These are phyloP conservation scores for Colletotrichum sublineola DNA, from an alignment of 2,329 filamentous ascomycete genomes.

Conservation along the genomic window DNA sequence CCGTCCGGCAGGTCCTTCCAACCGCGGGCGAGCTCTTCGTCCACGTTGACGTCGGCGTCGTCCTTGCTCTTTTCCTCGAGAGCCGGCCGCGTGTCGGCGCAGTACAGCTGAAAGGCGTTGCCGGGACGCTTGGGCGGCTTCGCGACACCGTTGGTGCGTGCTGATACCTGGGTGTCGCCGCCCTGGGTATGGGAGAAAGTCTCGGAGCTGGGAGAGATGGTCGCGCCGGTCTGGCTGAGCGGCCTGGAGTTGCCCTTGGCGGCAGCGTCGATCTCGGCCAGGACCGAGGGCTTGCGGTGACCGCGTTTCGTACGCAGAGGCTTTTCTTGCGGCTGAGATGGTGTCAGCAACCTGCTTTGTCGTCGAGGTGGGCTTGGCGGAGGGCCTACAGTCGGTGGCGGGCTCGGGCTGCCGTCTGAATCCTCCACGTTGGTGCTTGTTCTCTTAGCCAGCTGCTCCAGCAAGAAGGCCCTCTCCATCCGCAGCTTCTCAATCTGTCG, in stretches of 20 bases:
- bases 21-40: slow-evolving; percentile 67
- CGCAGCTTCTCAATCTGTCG: slow-evolving; percentile 93
- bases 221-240: slow-evolving; percentile 61
- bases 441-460: slow-evolving; percentile 80
- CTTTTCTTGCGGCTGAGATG: slow-evolving; percentile 79
- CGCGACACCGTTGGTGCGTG: slow-evolving; percentile 56
- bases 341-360: slow-evolving; percentile 43
- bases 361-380: slow-evolving; percentile 42
- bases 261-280: slow-evolving; percentile 58
- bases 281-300: slow-evolving; percentile 71
- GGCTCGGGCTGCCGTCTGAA: slow-evolving; percentile 82
- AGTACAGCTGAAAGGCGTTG: slow-evolving; percentile 69
- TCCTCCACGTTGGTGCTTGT: slow-evolving; percentile 82
- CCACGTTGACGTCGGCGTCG: slow-evolving; percentile 54
- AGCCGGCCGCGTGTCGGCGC: slow-evolving; percentile 61
- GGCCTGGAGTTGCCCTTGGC: slow-evolving; percentile 56
- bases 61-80: slow-evolving; percentile 61
- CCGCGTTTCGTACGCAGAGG: slow-evolving; percentile 81
- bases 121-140: slow-evolving; percentile 59
- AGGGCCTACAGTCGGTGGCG: slow-evolving; percentile 78
- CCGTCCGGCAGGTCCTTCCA: slow-evolving; percentile 67
- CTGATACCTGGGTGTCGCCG: slow-evolving; percentile 50
- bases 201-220: slow-evolving; percentile 65
- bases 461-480: slow-evolving; percentile 82
- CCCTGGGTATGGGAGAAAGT: slow-evolving; percentile 65